A percentile compares a stretch with the other conserved stretches of the same genome.
Conservation (phyloP, 805 yeast species). For the Pichia sporocuriosa region DNA sequence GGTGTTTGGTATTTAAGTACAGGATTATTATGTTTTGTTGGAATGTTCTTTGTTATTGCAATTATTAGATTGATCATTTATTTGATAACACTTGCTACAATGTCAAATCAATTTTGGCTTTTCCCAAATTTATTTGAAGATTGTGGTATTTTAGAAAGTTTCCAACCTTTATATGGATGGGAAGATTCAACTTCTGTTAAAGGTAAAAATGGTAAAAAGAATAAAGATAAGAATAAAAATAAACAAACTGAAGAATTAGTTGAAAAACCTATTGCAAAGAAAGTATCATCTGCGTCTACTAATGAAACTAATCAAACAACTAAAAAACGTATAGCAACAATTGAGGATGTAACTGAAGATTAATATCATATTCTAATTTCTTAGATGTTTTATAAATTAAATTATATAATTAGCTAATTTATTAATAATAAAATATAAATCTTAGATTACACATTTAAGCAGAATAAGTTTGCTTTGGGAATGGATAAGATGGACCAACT, state of each 20-base stretch:
- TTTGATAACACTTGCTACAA: slow-evolving; percentile 46
- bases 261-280: not conserved
- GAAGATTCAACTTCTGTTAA: slow-evolving; percentile 31
- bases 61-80: slow-evolving; percentile 71
- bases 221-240: slow-evolving; percentile 12
- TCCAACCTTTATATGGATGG: slow-evolving; percentile 84
- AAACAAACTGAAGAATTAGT: not conserved
- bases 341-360: slow-evolving; percentile 20
- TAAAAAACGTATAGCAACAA: slow-evolving; percentile 22
- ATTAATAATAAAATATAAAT: no score
- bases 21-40: slow-evolving; percentile 66
- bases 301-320: not conserved
- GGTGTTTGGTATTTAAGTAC: slow-evolving; percentile 90
- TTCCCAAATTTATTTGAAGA: slow-evolving; percentile 95
- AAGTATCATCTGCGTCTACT: not conserved
- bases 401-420: slow-evolving; percentile 32
- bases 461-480: slow-evolving; percentile 54
- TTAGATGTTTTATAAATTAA: not conserved
- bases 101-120: slow-evolving; percentile 82
- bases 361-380: not conserved
- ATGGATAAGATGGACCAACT: slow-evolving; percentile 91
- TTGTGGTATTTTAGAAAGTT: slow-evolving; percentile 88
- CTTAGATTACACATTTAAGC: no score
- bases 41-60: slow-evolving; percentile 69
- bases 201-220: slow-evolving; percentile 14